Base-by-base conservation (phyloP, 768 basidiomycete species). In the Cubamyces sp. region DNA sequence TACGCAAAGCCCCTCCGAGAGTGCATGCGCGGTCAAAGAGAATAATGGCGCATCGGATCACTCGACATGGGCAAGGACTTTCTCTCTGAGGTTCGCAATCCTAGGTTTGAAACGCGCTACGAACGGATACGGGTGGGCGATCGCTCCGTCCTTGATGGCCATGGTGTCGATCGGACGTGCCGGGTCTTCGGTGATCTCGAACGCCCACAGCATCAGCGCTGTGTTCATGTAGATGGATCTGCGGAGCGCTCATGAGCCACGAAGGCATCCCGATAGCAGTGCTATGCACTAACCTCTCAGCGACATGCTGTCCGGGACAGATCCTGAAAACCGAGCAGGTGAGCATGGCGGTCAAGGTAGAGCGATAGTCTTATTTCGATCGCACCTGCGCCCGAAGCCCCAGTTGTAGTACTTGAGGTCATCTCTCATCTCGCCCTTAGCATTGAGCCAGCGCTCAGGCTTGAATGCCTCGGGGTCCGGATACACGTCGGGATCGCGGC, bases 251-350 rank as follows among this genome's bases (percentile, higher is more conserved):
- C 9, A 25, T 18, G 2, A 26, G 11, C 25, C 9, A 26, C 5
- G 9, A 23, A 42, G 4, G 19, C n/a, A n/a, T 8, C n/a, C n/a
- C n/a, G n/a, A n/a, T 19, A 18, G 21, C 0, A 8, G 3, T 3
- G 3, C n/a, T n/a, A 46, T 19, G 43, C 19, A 53, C 54, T 5
- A 18, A 73, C 69, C 70, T 61, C 16, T 77, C 69, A 1, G 74
- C 87, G 34, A 90, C 81, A 69, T 87, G 81, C 66, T 84, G 82
- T 0, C 87, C 87, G 0, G 87, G 87, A 61, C 87, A 90, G 6
- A 88, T 78, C 18, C 87, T 83, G 28, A 19, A 30, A 28, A 23
- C 51, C 18, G 18, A 26, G 11, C 28, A 5, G 48, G 28, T 19
- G 34, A 18, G 5, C 5, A 9, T n/a, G n/a, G n/a, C n/a, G n/a